phyloP scores from a whole-genome alignment of 129 eudicot species.

The Rutidosis leptorrhynchoides region DNA sequence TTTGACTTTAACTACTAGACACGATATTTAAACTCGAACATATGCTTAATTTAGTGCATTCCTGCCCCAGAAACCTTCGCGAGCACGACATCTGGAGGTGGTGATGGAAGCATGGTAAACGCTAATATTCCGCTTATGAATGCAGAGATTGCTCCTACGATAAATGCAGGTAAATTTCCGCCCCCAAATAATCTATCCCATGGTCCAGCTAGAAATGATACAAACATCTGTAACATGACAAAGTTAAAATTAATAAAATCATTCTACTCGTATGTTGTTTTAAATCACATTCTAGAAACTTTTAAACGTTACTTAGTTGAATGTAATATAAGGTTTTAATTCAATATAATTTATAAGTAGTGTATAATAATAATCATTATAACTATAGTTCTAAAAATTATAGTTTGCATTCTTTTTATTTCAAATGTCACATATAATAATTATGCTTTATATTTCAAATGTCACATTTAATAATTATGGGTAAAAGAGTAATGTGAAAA shows the following conservation, averaged over 20 bases:
- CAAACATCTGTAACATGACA: slow-evolving; percentile 48
- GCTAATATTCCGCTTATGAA: slow-evolving; percentile 54
- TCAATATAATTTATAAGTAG: too few relatives aligned
- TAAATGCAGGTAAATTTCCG: slow-evolving; percentile 67
- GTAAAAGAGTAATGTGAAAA: background rate
- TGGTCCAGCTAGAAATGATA: slow-evolving; percentile 59
- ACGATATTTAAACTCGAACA: background rate
- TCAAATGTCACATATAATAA: too few relatives aligned
- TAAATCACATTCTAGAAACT: background rate
- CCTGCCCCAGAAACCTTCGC: slow-evolving; percentile 30
- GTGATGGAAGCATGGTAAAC: slow-evolving; percentile 47
- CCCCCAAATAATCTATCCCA: slow-evolving; percentile 60
- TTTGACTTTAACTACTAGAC: slow-evolving; percentile 1
- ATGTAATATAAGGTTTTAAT: too few relatives aligned
- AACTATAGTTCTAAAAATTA: too few relatives aligned
- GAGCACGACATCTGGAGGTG: slow-evolving; percentile 40
- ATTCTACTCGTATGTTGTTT: background rate
- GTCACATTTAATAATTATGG: too few relatives aligned
- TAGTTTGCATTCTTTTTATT: too few relatives aligned
- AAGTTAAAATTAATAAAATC: background rate
- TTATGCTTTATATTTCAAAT: background rate
- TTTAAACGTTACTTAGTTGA: too few relatives aligned
- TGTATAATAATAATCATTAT: too few relatives aligned
- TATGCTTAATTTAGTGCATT: slow-evolving; percentile 14
- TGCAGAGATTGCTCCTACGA: slow-evolving; percentile 56